Base-by-base conservation (phyloP, 2,329 filamentous ascomycete species). In the Macrophomina tecta region DNA sequence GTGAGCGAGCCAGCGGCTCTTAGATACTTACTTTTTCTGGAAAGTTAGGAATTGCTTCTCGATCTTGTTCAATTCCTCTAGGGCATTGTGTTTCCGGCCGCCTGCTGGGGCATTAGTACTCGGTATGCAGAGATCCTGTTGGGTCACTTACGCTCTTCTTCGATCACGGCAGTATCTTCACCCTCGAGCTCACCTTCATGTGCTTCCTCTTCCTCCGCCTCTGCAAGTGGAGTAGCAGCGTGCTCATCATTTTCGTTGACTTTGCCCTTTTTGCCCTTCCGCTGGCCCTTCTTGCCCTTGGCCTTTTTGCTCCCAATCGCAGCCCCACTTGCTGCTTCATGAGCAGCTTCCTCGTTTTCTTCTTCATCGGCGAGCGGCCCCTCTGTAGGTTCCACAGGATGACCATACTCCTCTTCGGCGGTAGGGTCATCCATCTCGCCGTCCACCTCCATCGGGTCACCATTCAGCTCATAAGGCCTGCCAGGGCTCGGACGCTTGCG, bases 11-110 rank as follows among this genome's bases (percentile, higher is more conserved):
- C 14, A 12, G 2, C 1, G n/a, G 18, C 38, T 3, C 23, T 23
- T 23, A 23, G 23, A 23, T 56, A 79, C 84, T 72, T 76, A 91
- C 90, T 89, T 90, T 70, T 93, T 93, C 73, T 93, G 88, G 74
- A 98, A 92, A 18, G 91, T 86, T 68, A 90, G 88, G 80, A 99
- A 99, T 75, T 95, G 92, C 77, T 91, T 91, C 76, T 98, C 94
- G 51, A 99, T 91, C 18, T 87, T 86, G 18, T 88, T 85, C 72
- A 97, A 86, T 71, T 93, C 89, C 66, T 93, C 91, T 75, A 94
- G 90, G 0, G 94, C 94, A 40, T 87, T 86, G 74, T 89, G 89
- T 80, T 94, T 95, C 23, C 65, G 65, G 75, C 89, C 89, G 73
- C 91, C 87, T 70, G 94, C 73, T 12, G 40, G 14, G 11, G 42